phyloP scores from a whole-genome alignment of 1,139 yeast species.

The Lodderomyces theae region DNA sequence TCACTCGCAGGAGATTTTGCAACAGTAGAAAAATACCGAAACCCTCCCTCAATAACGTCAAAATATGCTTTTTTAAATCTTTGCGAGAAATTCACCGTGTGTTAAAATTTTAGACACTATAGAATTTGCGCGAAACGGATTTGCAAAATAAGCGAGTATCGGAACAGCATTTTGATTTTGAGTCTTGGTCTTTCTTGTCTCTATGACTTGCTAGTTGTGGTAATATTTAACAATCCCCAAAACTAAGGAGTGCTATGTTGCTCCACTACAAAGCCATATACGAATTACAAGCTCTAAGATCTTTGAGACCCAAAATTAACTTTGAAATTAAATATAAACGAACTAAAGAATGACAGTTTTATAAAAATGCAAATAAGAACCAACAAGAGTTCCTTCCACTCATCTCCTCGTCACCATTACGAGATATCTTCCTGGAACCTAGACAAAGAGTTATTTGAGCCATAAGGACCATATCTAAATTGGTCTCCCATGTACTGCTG shows the following conservation, averaged over 20 bases:
- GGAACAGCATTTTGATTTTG: too few relatives aligned
- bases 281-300: too few relatives aligned
- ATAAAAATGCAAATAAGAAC: neutral
- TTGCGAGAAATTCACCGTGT: neutral
- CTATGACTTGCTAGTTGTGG: too few relatives aligned
- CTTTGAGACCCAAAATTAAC: neutral
- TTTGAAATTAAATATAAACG: neutral
- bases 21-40: too few relatives aligned
- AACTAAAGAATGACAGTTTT: neutral
- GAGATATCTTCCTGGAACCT: slow-evolving; percentile 14
- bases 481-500: neutral
- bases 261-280: too few relatives aligned
- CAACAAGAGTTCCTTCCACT: neutral
- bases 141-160: too few relatives aligned
- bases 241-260: too few relatives aligned
- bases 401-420: neutral
- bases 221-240: too few relatives aligned
- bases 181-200: too few relatives aligned
- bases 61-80: neutral
- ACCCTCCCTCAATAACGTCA: neutral
- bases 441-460: slow-evolving; percentile 14
- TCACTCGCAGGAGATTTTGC: too few relatives aligned
- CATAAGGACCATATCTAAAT: slow-evolving; percentile 2
- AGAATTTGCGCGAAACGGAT: too few relatives aligned
- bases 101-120: too few relatives aligned